These are phyloP conservation scores for Clohesyomyces aquaticus DNA, from an alignment of 495 filamentous ascomycete species.

Conservation along the genomic window DNA sequence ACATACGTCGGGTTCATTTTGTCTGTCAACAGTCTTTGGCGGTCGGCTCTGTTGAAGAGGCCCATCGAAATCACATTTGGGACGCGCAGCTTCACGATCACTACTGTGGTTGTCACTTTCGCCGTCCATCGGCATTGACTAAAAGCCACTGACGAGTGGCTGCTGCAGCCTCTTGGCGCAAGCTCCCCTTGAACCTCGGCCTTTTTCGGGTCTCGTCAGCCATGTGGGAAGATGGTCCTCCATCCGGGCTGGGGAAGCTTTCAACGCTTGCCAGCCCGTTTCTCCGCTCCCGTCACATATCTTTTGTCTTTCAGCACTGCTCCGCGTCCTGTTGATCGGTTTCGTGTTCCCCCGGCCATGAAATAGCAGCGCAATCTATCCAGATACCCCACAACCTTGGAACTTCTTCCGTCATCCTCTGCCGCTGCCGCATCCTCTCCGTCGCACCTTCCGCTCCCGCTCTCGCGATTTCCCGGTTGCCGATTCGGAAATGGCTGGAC, in stretches of 20 bases:
- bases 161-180: neutral
- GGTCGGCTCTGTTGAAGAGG: too few species aligned
- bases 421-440: constrained; percentile 15
- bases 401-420: constrained; percentile 33
- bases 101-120: too few species aligned
- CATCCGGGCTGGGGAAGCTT: constrained; percentile 9
- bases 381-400: constrained; percentile 19
- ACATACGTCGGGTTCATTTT: neutral
- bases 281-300: neutral
- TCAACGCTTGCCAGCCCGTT: constrained; percentile 13
- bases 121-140: too few species aligned
- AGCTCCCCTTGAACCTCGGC: constrained; percentile 34
- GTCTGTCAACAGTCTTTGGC: neutral
- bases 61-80: too few species aligned
- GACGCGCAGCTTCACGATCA: too few species aligned
- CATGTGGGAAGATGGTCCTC: constrained; percentile 27
- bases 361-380: constrained; percentile 34
- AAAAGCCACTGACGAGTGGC: neutral
- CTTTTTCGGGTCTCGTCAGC: constrained; percentile 36
- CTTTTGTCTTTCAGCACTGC: neutral
- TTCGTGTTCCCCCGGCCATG: constrained; percentile 13
- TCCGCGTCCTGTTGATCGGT: constrained; percentile 3
- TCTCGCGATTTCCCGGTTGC: neutral
- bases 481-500: constrained; percentile 65
- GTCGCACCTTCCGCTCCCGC: constrained; percentile 3